Percentiles rank a stretch among this genome's conserved stretches.
phyloP scores from a whole-genome alignment of 768 basidiomycete species.

The Termitomyces sp. region DNA sequence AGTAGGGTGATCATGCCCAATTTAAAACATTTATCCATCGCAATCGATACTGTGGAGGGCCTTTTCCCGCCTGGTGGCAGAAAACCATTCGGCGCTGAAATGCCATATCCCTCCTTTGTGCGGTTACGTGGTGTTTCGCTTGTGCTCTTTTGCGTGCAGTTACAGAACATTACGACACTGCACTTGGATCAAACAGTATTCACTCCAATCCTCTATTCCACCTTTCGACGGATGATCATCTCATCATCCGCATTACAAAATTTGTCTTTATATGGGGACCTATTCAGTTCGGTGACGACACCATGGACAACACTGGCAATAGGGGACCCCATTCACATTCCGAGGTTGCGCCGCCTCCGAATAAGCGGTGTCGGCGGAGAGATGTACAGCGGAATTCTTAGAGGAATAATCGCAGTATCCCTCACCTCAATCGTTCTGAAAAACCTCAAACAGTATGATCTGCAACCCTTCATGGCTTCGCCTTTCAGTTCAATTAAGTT shows the following conservation, averaged over 20 bases:
- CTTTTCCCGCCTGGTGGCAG: constrained; percentile 14
- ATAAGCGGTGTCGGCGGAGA: constrained; percentile 31
- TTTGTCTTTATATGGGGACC: constrained; percentile 40
- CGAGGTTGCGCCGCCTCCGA: constrained; percentile 32
- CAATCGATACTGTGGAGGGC: constrained; percentile 24
- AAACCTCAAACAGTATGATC: constrained; percentile 33
- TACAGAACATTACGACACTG: constrained; percentile 31
- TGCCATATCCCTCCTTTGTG: constrained; percentile 28
- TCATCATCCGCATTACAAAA: constrained; percentile 26
- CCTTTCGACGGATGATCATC: constrained; percentile 30
- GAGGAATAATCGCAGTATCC: constrained; percentile 30
- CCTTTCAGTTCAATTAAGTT: constrained; percentile 20
- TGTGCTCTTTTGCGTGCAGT: constrained; percentile 32
- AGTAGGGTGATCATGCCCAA: constrained; percentile 22
- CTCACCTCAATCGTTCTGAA: constrained; percentile 38
- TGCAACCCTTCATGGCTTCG: constrained; percentile 28
- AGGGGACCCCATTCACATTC: constrained; percentile 22
- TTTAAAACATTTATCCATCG: constrained; percentile 34
- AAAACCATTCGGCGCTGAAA: constrained; percentile 21
- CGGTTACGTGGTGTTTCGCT: constrained; percentile 40
- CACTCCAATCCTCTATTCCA: constrained; percentile 27
- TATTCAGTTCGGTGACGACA: constrained; percentile 18
- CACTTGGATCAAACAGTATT: constrained; percentile 38
- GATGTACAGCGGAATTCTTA: constrained; percentile 32
- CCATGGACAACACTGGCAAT: constrained; percentile 19